Base-by-base conservation (phyloP, 1,284 basidiomycete genomes). In the Puccinia polysora region DNA sequence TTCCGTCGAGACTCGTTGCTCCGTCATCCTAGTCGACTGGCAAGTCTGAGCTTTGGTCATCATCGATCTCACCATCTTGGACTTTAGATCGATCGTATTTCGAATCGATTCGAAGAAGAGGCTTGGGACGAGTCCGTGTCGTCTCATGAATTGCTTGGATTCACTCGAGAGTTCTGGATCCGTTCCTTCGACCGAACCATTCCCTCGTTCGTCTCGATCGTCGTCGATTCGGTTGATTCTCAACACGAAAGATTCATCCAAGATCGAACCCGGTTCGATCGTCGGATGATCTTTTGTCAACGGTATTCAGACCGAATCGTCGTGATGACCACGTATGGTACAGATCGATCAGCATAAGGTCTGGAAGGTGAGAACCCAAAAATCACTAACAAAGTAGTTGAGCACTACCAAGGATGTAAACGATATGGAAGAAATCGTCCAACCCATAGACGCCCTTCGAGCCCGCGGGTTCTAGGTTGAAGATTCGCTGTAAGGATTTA, bases 401-500 rank as follows among this genome's bases (percentile, higher is more conserved):
- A 1, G 87, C 90, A 74, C 92, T 91, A 4, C 95, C 95, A 78
- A 96, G 90, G 8, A 96, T 84, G 79, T 97, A 97, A 20, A 69
- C 72, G 15, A 78, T 43, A 47, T 77, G 45, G 58, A 32, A 86
- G 74, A 89, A 96, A 79, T 99, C 96, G 79, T 99, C 93, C 40
- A 99, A 82, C 0, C 95, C 95, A 95, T 95, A 99, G 0, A 97
- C 95, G 7, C 95, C 95, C 78, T 98, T 96, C 75, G 90, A 93
- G 2, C 95, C 95, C 0, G 95, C 95, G 2, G 96, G 95, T 80
- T 98, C 95, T 6, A 98, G 86, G 55, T 84, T 86, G 79, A 97
- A 99, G 28, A 86, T 85, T 76, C 91, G 89, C 78, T 98, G 96
- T 36, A 97, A 83, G 63, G 84, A 84, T 86, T 91, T 94, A 74